Evolutionary conservation across 768 basidiomycete species (phyloP).

Genomic region (Xerocomellus chrysenteron): DNA sequence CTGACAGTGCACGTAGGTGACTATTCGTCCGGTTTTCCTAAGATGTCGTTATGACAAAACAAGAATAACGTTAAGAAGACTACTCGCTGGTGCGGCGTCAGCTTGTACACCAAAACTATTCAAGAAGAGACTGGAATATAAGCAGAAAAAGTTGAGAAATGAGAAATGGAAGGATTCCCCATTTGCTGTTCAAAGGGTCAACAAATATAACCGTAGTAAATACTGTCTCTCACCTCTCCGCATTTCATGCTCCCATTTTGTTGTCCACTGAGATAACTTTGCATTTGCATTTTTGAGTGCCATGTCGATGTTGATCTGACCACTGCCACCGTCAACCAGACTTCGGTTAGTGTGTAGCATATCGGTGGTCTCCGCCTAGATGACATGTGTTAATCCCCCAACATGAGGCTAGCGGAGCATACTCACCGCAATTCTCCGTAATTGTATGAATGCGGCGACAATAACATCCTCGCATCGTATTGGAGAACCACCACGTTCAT

Average conservation of each 20-base stretch:
- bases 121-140: conserved; percentile 77
- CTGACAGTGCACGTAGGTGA: conserved; percentile 64
- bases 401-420: not conserved
- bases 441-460: conserved; percentile 70
- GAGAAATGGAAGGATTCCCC: conserved; percentile 77
- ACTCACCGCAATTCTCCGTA: conserved; percentile 78
- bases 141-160: conserved; percentile 71
- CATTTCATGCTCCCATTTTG: conserved; percentile 74
- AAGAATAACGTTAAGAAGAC: conserved; percentile 1
- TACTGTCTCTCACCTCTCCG: conserved; percentile 48
- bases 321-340: conserved; percentile 41
- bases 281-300: conserved; percentile 70
- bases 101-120: conserved; percentile 81
- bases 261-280: conserved; percentile 70
- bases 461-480: conserved; percentile 80
- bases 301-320: conserved; percentile 72
- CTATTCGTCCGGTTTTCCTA: conserved; percentile 59
- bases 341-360: conserved; percentile 59
- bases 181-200: conserved; percentile 44
- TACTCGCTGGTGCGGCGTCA: conserved; percentile 54
- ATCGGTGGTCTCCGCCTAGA: conserved; percentile 77
- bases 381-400: conserved; percentile 1
- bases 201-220: not conserved
- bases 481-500: conserved; percentile 51
- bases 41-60: not conserved